A percentile compares a stretch with the other conserved stretches of the same genome.
These are phyloP conservation scores for Rosa rugosa DNA, from an alignment of 306 rosid genomes.

Conservation along the genomic window DNA sequence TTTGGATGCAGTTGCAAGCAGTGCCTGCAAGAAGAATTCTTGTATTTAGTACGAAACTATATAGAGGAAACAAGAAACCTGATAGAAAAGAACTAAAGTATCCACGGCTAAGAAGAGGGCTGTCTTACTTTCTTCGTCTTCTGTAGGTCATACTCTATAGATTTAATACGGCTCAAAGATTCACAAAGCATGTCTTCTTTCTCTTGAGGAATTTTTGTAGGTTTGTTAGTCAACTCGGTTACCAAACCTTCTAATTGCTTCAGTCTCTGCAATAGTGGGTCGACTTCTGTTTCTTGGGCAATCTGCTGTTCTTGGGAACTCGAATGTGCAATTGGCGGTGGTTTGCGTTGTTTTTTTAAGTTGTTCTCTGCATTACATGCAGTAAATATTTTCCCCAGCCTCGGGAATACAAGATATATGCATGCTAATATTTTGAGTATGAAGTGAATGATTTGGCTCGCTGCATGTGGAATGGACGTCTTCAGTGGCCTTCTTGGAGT, in stretches of 20 bases:
- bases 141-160: conserved; percentile 83
- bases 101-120: conserved; percentile 23
- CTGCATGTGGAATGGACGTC: conserved; percentile 41
- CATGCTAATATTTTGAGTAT: conserved; percentile 53
- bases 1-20: conserved; percentile 83
- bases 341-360: conserved; percentile 26
- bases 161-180: conserved; percentile 86
- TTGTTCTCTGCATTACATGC: conserved; percentile 30
- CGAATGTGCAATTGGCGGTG: conserved; percentile 38
- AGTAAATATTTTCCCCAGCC: conserved; percentile 44
- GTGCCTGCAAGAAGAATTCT: conserved; percentile 51
- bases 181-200: conserved; percentile 88
- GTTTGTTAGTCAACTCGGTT: conserved; percentile 70
- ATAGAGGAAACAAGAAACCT: conserved; percentile 30
- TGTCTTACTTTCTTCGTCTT: conserved; percentile 81
- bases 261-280: conserved; percentile 80
- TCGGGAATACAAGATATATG: conserved; percentile 48
- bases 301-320: conserved; percentile 45
- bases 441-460: conserved; percentile 42
- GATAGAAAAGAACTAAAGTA: conserved; percentile 18
- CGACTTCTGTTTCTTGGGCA: conserved; percentile 38
- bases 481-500: conserved; percentile 41
- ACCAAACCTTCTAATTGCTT: conserved; percentile 74
- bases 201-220: conserved; percentile 82
- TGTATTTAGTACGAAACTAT: conserved; percentile 14